phyloP scores from a whole-genome alignment of 2,329 filamentous ascomycete species.

The Colletotrichum musicola region DNA sequence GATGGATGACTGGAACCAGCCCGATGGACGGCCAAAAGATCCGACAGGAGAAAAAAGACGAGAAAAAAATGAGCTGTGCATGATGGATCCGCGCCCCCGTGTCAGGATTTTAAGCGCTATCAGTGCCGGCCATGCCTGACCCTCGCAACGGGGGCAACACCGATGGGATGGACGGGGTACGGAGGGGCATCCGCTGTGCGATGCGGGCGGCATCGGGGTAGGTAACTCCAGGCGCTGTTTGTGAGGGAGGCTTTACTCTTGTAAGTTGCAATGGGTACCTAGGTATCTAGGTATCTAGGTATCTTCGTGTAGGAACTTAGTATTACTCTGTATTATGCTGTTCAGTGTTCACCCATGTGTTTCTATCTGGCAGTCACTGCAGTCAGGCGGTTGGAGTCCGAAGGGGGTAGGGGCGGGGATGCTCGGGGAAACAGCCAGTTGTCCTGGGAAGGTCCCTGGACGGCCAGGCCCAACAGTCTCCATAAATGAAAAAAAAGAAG shows the following conservation, averaged over 20 bases:
- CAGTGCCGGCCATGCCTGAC: slow-evolving; percentile 5
- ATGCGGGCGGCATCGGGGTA: slow-evolving; percentile 11
- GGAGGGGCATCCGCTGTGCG: slow-evolving; percentile 20
- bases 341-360: no score
- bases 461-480: slow-evolving; percentile 4
- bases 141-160: slow-evolving; percentile 29
- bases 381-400: no score
- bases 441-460: slow-evolving; percentile 23
- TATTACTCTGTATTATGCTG: no score
- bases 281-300: no score
- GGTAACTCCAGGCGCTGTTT: not conserved
- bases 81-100: slow-evolving; percentile 12
- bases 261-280: no score
- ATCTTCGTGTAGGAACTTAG: no score
- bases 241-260: no score
- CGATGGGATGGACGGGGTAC: slow-evolving; percentile 24
- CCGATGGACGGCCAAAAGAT: slow-evolving; percentile 18
- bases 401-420: slow-evolving; percentile 11
- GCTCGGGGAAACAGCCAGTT: slow-evolving; percentile 19
- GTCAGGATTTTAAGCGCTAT: slow-evolving; percentile 26
- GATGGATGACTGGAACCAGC: slow-evolving; percentile 3
- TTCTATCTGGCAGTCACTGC: not conserved
- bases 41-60: not conserved
- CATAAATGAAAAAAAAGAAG: not conserved
- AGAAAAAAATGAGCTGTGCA: not conserved